Evolutionary conservation across 176 grass and related monocot species (phyloP), one percentile per base, ranked within the genome.

Genomic region (Alloteropsis semialata): DNA sequence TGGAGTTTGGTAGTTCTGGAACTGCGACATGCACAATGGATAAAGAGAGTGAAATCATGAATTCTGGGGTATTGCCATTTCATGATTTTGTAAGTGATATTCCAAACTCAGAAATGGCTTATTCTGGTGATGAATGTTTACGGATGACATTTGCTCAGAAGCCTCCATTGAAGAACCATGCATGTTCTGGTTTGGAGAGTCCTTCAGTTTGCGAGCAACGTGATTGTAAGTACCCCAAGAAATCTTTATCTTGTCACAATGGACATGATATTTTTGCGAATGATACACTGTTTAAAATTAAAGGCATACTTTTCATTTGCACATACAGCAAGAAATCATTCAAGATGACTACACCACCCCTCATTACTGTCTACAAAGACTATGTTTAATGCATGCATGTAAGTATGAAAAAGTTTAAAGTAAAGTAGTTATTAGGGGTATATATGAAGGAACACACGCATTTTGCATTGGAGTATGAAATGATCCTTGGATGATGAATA

Each of bases 131-230:
- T 76, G 65, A 76, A 63, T 92, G 27, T 84, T 57, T 89, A 73
- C 75, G 57, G 28, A 93, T 94, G 92, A 38, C 88, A 46, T 95
- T 86, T 79, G 65, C 66, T 27, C 65, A 84, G 69, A 91, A 89
- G 57, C 88, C 90, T 59, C 95, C 95, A 60, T 75, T 75, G 75
- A 90, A 90, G 83, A 83, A 92, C 18, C 60, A 87, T 64, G 73
- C 90, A 49, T 80, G 68, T 46, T 85, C 45, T 77, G 45, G 68
- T 91, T 85, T 88, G 18, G 86, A 86, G 33, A 64, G 73, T 76
- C 85, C 84, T 86, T 53, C 45, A 55, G 69, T 42, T 64, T 79
- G 46, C 64, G 69, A 39, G 65, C 63, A 53, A 27, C 29, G 32
- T 72, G 41, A 76, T 72, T 70, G 81, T 90, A 82, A 77, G 63